A percentile compares a stretch with the other conserved stretches of the same genome.
phyloP scores from a whole-genome alignment of 2,329 filamentous ascomycete genomes.

The Fusarium sp. region DNA sequence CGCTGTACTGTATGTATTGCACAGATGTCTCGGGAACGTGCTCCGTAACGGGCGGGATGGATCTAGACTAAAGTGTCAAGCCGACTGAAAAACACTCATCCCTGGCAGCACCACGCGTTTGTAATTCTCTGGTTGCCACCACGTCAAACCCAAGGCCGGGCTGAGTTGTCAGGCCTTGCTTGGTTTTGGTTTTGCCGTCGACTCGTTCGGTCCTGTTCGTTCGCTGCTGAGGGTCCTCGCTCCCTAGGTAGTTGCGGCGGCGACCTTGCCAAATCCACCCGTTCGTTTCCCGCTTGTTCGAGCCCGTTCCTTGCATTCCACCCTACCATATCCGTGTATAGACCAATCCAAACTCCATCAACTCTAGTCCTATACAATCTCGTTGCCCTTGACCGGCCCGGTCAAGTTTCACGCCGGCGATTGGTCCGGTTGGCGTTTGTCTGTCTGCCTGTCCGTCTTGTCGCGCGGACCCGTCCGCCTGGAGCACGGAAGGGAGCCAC shows the following conservation, averaged over 20 bases:
- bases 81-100: not conserved
- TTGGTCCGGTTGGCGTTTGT: conserved; percentile 37
- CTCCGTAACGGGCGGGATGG: conserved; percentile 4
- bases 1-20: not conserved
- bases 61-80: conserved; percentile 22
- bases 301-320: conserved; percentile 24
- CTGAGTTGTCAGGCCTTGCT: conserved; percentile 5
- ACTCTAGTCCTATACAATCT: conserved; percentile 9
- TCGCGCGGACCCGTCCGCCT: conserved; percentile 36
- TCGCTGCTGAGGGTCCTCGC: not conserved
- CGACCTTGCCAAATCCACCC: not conserved
- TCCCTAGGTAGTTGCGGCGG: not conserved
- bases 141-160: not conserved
- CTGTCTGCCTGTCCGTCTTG: not conserved
- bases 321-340: not conserved
- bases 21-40: conserved; percentile 6
- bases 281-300: not conserved
- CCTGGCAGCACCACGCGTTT: not conserved
- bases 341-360: not conserved
- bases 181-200: not conserved
- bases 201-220: not conserved
- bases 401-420: conserved; percentile 22
- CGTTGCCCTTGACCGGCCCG: conserved; percentile 34
- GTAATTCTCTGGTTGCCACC: not conserved
- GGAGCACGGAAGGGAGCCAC: conserved; percentile 29